phyloP scores from a whole-genome alignment of 192 early-diverging fungal genomes.

The Coemansia sp. region DNA sequence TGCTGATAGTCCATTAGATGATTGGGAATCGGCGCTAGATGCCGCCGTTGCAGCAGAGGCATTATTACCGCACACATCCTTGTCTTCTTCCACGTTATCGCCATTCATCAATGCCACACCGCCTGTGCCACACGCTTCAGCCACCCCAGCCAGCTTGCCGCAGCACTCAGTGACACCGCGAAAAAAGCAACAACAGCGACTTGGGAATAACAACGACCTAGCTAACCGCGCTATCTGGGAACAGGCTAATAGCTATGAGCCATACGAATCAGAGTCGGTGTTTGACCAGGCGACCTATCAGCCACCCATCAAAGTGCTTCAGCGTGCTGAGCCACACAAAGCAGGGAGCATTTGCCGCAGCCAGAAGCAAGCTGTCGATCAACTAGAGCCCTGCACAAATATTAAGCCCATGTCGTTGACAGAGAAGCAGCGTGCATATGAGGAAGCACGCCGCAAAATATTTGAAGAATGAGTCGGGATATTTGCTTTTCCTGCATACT shows the following conservation, averaged over 20 bases:
- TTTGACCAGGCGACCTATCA: not conserved
- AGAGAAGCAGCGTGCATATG: conserved; percentile 20
- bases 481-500: not conserved
- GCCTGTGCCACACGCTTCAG: not conserved
- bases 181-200: not conserved
- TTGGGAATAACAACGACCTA: not conserved
- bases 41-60: not conserved
- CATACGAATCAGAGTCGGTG: not conserved
- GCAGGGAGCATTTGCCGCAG: not conserved
- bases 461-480: not conserved
- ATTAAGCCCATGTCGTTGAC: conserved; percentile 7
- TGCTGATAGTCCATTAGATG: not conserved
- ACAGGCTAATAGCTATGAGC: conserved; percentile 1
- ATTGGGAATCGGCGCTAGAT: conserved; percentile 9
- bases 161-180: not conserved
- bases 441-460: conserved; percentile 10
- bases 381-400: not conserved
- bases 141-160: not conserved
- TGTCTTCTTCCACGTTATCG: not conserved
- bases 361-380: not conserved
- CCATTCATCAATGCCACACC: conserved; percentile 9
- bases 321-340: not conserved
- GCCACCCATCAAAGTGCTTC: not conserved
- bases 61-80: not conserved
- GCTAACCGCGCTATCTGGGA: not conserved